Conservation (phyloP, 2,329 filamentous ascomycete species). For the Nemania abortiva region DNA sequence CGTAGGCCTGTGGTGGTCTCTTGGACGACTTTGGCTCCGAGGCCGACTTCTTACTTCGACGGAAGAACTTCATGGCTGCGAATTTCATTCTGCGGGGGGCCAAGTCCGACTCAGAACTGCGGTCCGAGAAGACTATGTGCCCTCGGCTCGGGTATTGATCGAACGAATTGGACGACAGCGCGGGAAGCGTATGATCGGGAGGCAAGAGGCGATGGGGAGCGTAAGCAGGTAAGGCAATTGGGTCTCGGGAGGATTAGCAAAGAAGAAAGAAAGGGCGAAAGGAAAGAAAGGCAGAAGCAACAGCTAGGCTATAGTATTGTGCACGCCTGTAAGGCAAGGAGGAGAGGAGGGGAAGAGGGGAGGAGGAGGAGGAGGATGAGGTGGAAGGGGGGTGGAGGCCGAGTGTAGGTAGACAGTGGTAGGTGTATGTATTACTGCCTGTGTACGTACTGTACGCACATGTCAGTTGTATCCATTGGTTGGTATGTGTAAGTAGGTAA, state of each 20-base stretch:
- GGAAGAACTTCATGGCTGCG: conserved; percentile 50
- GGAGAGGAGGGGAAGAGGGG: no score
- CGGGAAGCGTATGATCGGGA: no score
- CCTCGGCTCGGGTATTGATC: background rate
- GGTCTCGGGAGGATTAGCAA: background rate
- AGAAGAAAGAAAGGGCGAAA: no score
- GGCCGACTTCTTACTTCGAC: conserved; percentile 51
- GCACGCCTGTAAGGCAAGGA: no score
- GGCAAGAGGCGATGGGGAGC: background rate
- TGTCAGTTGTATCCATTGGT: background rate
- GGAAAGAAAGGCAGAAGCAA: no score
- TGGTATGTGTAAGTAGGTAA: background rate
- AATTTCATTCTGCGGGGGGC: conserved; percentile 47
- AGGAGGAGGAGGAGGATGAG: background rate
- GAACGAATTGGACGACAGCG: background rate
- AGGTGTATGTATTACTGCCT: background rate
- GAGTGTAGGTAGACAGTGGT: background rate
- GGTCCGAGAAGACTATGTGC: conserved; percentile 11
- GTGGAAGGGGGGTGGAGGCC: background rate
- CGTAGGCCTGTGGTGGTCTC: conserved; percentile 39
- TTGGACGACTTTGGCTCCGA: conserved; percentile 42
- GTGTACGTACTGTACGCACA: background rate
- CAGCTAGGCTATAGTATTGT: no score
- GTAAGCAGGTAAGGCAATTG: background rate
- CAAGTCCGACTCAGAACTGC: conserved; percentile 19